Percentiles rank a stretch among this genome's conserved stretches.
Evolutionary conservation across 2,329 filamentous ascomycete genomes (phyloP).

Genomic region (Myriosclerotinia scirpicola): DNA sequence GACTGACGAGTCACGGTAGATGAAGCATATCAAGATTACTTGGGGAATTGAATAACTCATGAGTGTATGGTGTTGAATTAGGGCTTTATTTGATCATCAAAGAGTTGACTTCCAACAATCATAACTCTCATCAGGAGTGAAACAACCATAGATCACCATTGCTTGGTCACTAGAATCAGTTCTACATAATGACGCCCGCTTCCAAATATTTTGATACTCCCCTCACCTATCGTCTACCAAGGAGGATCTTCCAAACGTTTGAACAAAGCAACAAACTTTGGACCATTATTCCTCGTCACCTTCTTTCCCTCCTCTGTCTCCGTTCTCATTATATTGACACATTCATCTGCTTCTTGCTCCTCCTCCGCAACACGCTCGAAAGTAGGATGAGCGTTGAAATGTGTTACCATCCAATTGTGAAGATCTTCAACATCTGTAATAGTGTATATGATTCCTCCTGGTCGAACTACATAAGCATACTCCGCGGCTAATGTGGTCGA

Average conservation of each 20-base stretch:
- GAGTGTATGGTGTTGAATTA: background rate
- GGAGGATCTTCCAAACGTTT: conserved; percentile 60
- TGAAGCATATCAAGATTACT: background rate
- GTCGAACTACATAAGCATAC: conserved; percentile 83
- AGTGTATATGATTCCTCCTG: conserved; percentile 87
- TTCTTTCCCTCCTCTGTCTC: conserved; percentile 99
- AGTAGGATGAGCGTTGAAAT: conserved; percentile 74
- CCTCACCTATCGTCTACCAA: conserved; percentile 48
- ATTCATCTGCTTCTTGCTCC: conserved; percentile 67
- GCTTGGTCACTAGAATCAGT: background rate
- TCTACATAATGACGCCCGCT: background rate
- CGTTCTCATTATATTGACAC: conserved; percentile 70
- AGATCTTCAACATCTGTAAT: conserved; percentile 97
- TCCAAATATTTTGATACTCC: background rate
- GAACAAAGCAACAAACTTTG: conserved; percentile 90
- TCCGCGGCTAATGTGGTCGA: conserved; percentile 85
- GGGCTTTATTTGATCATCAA: background rate
- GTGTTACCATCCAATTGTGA: conserved; percentile 88
- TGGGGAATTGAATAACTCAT: background rate
- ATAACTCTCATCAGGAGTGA: background rate
- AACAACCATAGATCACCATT: background rate
- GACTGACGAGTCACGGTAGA: conserved; percentile 7
- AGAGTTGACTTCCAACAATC: background rate
- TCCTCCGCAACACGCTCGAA: conserved; percentile 74
- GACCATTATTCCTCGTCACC: conserved; percentile 83